These are phyloP conservation scores for Russula brevipes DNA, from an alignment of 768 basidiomycete genomes.

Conservation along the genomic window DNA sequence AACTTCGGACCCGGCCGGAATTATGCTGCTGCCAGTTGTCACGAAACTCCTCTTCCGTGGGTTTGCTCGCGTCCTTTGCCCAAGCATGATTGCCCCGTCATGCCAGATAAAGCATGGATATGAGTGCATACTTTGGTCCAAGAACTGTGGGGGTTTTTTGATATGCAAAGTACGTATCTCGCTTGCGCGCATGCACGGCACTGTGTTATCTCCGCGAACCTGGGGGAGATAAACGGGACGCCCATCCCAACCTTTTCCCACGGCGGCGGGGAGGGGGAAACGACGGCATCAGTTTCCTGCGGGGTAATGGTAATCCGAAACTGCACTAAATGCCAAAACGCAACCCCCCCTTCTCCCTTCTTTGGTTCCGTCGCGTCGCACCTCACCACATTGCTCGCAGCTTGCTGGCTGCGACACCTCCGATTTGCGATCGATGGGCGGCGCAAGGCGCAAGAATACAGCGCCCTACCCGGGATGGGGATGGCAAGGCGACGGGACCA, in stretches of 20 bases:
- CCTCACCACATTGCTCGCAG: too few relatives aligned
- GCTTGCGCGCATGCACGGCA: not conserved
- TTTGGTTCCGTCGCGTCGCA: not conserved
- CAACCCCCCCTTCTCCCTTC: not conserved
- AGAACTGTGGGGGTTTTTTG: too few relatives aligned
- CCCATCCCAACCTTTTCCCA: not conserved
- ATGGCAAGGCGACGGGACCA: conserved; percentile 6
- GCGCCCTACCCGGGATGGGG: not conserved
- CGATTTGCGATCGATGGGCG: too few relatives aligned
- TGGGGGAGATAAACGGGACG: not conserved
- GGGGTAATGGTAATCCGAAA: too few relatives aligned
- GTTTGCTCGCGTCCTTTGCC: too few relatives aligned
- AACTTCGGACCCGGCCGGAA: conserved; percentile 11
- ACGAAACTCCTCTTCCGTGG: too few relatives aligned
- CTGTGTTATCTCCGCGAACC: not conserved
- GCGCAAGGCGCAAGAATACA: not conserved
- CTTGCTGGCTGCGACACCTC: too few relatives aligned
- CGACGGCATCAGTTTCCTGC: too few relatives aligned
- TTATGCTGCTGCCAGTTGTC: not conserved
- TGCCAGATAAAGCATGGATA: too few relatives aligned
- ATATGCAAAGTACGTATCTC: not conserved
- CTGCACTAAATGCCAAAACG: too few relatives aligned
- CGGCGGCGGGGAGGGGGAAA: not conserved
- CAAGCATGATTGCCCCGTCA: too few relatives aligned
- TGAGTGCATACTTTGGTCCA: not conserved